These are phyloP conservation scores for Phytophthora pini DNA, from an alignment of 352 stramenopile genomes.

Conservation along the genomic window DNA sequence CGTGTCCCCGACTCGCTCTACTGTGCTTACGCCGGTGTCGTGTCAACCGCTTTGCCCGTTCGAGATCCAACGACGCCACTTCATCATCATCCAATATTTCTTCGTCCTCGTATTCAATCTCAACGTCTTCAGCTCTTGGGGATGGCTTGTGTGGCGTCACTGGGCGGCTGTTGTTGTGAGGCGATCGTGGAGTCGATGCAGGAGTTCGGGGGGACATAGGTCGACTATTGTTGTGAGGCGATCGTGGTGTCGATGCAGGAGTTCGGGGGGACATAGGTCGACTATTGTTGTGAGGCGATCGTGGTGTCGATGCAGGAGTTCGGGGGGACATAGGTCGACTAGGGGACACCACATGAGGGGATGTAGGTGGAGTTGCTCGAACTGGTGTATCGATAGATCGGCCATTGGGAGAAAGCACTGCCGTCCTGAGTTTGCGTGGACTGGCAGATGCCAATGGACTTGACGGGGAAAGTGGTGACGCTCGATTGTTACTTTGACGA, in stretches of 20 bases:
- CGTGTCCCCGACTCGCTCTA: constrained; percentile 16
- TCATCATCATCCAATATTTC: constrained; percentile 40
- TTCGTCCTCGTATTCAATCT: constrained; percentile 53
- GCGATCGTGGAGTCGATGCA: constrained; percentile 6
- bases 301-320: neutral
- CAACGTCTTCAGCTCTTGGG: constrained; percentile 19
- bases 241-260: neutral
- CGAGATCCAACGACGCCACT: constrained; percentile 17
- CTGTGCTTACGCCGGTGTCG: constrained; percentile 28
- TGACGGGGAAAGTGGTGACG: constrained; percentile 10
- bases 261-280: constrained; percentile 21
- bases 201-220: constrained; percentile 19
- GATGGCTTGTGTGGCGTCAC: constrained; percentile 11
- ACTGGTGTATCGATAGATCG: constrained; percentile 6
- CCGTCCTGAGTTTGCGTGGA: constrained; percentile 34
- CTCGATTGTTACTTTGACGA: neutral
- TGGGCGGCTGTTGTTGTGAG: constrained; percentile 15
- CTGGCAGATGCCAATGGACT: constrained; percentile 23
- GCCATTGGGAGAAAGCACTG: neutral
- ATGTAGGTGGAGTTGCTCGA: constrained; percentile 22
- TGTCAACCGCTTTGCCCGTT: constrained; percentile 19
- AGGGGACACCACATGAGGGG: constrained; percentile 25
- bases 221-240: constrained; percentile 16
- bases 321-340: constrained; percentile 22
- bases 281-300: constrained; percentile 15